Evolutionary conservation across 164 flowering plant species (phyloP).

Genomic region (Magnolia officinalis): DNA sequence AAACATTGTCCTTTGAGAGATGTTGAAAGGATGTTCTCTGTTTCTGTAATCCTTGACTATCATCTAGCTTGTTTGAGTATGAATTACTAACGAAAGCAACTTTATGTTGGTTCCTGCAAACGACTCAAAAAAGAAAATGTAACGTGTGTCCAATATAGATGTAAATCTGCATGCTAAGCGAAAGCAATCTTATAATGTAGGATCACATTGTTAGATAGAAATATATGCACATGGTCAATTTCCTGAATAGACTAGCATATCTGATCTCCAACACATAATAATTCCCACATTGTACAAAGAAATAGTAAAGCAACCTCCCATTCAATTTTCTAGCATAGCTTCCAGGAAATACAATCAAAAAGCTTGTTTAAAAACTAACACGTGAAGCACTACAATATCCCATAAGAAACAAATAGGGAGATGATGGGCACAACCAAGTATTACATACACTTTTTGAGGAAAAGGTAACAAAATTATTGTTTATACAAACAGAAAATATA

Average conservation of each 20-base stretch:
- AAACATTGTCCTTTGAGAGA: constrained; percentile 12
- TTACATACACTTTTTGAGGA: not conserved
- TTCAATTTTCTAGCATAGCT: no score
- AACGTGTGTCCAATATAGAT: not conserved
- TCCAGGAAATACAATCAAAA: not conserved
- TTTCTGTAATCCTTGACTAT: constrained; percentile 11
- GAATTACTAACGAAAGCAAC: constrained; percentile 17
- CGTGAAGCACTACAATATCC: not conserved
- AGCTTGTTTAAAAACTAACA: not conserved
- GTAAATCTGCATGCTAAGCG: not conserved
- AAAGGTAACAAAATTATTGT: no score
- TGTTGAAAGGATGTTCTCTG: constrained; percentile 17
- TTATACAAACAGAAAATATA: not conserved
- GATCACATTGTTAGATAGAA: not conserved
- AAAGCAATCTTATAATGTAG: not conserved
- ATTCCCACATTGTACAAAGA: not conserved
- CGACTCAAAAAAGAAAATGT: not conserved
- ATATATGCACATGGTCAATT: not conserved
- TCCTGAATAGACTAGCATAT: no score
- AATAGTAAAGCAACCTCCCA: not conserved
- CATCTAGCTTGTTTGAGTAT: constrained; percentile 13
- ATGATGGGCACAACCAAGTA: not conserved
- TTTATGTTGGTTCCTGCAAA: constrained; percentile 34
- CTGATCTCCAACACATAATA: not conserved
- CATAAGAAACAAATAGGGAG: not conserved